Evolutionary conservation across 192 early-diverging fungal species (phyloP), one percentile per base, ranked within the genome.

Genomic region (Linnemannia zychae): DNA sequence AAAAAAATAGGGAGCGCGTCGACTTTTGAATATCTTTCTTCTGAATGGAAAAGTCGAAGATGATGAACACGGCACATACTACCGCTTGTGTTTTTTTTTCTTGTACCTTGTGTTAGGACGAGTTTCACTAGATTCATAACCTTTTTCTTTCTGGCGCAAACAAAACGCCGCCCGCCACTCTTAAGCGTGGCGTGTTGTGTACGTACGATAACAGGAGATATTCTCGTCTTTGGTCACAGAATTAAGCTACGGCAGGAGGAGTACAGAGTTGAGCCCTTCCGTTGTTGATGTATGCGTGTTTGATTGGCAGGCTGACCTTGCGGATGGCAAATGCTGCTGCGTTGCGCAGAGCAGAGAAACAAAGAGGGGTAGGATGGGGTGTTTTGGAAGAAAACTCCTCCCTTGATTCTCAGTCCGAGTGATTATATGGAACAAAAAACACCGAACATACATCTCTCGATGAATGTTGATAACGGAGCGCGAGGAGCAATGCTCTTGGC

Each of bases 311-410:
- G 9, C 9, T 44, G 40, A 44, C 40, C 9, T 12, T 24, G 13
- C n/a, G 24, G 11, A 15, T 63, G 57, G 9, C 15, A 31, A 63
- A 13, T 13, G 0, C 57, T 63, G 57, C 57, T 63, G 28, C 57
- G 57, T 63, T 63, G 57, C 57, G 57, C 57, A 63, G 57, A 63
- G 24, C 57, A 53, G 52, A 24, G 53, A 31, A 60, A 31, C 24
- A 28, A 60, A 31, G 57, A 12, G 57, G 57, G 0, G 57, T 24
- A 24, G 22, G 24, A 15, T 28, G 12, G 12, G 31, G 28, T 31
- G 57, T 31, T 2, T 31, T 31, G 31, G 12, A 28, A 63, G 31
- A 28, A 63, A 63, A 63, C 57, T 31, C 57, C 57, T 63, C 28
- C n/a, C n/a, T 63, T 63, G 24, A 13, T 31, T 63, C 57, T 63